Conservation (phyloP, 164 flowering plant genomes). For the Magnolia changhungtana region DNA sequence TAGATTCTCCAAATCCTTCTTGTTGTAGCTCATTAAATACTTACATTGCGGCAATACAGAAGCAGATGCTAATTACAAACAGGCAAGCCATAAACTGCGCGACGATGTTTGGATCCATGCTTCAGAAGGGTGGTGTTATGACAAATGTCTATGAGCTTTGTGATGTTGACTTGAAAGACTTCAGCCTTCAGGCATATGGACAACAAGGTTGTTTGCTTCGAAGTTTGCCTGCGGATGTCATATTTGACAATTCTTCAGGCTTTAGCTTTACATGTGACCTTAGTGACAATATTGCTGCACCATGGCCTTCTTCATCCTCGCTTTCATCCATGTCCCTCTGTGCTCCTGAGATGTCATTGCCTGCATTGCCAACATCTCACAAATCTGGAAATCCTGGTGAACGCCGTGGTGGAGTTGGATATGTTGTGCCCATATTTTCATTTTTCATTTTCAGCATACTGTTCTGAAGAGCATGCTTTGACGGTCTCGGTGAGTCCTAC, state of each 20-base stretch:
- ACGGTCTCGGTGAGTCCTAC: conserved; percentile 7
- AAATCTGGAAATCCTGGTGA: conserved; percentile 51
- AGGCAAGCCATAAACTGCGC: conserved; percentile 93
- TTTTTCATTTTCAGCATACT: conserved; percentile 36
- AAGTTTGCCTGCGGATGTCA: conserved; percentile 81
- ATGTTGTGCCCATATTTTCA: conserved; percentile 33
- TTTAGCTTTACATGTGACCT: conserved; percentile 88
- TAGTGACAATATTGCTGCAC: conserved; percentile 92
- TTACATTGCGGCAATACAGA: conserved; percentile 78
- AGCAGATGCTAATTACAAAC: conserved; percentile 89
- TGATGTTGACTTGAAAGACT: conserved; percentile 96
- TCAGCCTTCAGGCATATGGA: conserved; percentile 87
- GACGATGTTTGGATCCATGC: conserved; percentile 68
- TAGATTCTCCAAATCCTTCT: conserved; percentile 72
- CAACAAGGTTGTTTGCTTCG: conserved; percentile 91
- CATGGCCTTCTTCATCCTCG: conserved; percentile 94
- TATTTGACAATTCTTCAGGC: conserved; percentile 72
- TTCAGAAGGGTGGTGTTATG: conserved; percentile 80
- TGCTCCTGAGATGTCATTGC: conserved; percentile 93
- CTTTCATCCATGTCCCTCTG: conserved; percentile 72
- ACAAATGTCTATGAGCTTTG: conserved; percentile 86
- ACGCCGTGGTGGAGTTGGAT: conserved; percentile 20
- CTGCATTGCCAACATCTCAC: conserved; percentile 29
- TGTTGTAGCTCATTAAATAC: conserved; percentile 88
- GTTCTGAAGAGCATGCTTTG: conserved; percentile 22